Evolutionary conservation across 768 basidiomycete species (phyloP).

Genomic region (Phaeotremella fagi): DNA sequence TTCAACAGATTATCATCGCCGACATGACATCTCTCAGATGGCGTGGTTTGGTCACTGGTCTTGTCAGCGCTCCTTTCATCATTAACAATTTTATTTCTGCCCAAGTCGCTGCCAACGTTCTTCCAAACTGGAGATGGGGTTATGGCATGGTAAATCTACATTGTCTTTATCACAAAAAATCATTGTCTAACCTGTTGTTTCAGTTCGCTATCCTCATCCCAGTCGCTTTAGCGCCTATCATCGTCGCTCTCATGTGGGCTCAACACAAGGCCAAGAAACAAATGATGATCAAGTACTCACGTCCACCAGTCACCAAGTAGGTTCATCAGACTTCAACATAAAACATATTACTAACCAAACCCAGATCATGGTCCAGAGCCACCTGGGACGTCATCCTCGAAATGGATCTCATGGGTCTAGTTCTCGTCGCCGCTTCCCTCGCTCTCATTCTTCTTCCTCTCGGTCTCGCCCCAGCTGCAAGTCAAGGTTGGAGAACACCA

Average conservation of each 20-base stretch:
- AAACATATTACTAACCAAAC: constrained; percentile 2
- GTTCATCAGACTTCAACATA: neutral
- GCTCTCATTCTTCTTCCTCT: constrained; percentile 47
- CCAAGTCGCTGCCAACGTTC: constrained; percentile 46
- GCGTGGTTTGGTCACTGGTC: constrained; percentile 41
- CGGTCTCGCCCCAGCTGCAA: constrained; percentile 36
- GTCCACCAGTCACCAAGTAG: constrained; percentile 4
- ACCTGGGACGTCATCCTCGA: constrained; percentile 24
- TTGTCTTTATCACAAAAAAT: neutral
- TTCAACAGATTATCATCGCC: constrained; percentile 50
- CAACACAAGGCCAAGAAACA: constrained; percentile 39
- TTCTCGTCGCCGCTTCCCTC: constrained; percentile 46
- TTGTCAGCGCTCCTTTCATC: constrained; percentile 47
- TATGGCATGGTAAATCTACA: constrained; percentile 47
- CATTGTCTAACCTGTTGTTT: neutral
- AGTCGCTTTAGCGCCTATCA: constrained; percentile 43
- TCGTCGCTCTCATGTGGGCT: constrained; percentile 47
- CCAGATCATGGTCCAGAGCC: constrained; percentile 9
- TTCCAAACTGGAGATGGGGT: constrained; percentile 49
- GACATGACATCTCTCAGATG: constrained; percentile 51
- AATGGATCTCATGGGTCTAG: constrained; percentile 43
- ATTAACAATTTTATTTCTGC: constrained; percentile 50
- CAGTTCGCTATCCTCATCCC: constrained; percentile 47
- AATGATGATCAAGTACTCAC: constrained; percentile 9
- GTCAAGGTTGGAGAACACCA: constrained; percentile 41